Percentiles rank a stretch among this genome's conserved stretches.
These are phyloP conservation scores for Metarhizium album DNA, from an alignment of 2,329 filamentous ascomycete genomes.

Conservation along the genomic window DNA sequence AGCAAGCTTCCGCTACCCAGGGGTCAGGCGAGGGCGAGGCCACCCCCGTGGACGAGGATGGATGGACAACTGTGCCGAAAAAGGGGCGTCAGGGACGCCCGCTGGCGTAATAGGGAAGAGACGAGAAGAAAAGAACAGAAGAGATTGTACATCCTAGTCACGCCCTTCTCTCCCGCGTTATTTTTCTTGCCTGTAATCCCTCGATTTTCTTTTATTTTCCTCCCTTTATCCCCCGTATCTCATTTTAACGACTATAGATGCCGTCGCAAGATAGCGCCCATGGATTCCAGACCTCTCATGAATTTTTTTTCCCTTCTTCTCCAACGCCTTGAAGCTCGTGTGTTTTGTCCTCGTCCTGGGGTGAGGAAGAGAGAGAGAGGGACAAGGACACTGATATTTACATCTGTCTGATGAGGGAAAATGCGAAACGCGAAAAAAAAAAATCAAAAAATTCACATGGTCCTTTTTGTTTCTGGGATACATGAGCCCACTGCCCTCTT, in stretches of 20 bases:
- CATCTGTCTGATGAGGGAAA: background rate
- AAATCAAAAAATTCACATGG: background rate
- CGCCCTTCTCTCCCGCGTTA: background rate
- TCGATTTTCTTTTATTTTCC: background rate
- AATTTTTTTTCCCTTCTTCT: conserved; percentile 2
- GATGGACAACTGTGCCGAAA: conserved; percentile 48
- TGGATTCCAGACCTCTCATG: conserved; percentile 11
- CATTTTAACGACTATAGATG: conserved; percentile 22
- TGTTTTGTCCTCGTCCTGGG: background rate
- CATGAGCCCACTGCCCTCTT: background rate
- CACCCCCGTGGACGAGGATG: conserved; percentile 42
- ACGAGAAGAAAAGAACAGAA: conserved; percentile 12
- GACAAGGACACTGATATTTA: background rate
- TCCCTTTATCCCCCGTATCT: background rate
- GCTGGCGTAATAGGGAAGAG: conserved; percentile 12
- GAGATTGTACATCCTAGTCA: conserved; percentile 23
- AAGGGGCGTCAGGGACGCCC: conserved; percentile 26
- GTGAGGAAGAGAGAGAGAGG: background rate
- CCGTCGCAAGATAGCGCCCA: conserved; percentile 19
- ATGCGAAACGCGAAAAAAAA: too few relatives aligned
- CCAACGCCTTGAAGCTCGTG: background rate
- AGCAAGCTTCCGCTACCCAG: conserved; percentile 24
- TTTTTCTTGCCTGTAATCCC: background rate
- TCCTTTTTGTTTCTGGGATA: background rate
- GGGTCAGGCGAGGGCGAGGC: conserved; percentile 19